phyloP scores from a whole-genome alignment of 106 monocot species.

The Dendrobium huoshanense region DNA sequence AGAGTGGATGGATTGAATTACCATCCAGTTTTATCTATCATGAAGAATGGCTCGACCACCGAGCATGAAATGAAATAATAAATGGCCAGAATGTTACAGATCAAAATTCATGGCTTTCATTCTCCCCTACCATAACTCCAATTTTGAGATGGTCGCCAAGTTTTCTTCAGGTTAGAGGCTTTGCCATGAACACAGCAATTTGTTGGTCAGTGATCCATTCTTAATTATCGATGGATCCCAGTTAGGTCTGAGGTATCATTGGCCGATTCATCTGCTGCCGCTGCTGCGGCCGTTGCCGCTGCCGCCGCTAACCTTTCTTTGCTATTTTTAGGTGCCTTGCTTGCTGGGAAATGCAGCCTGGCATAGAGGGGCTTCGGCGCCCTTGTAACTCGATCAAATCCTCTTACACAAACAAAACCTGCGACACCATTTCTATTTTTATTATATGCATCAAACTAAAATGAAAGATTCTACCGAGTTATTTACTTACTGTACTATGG shows the following conservation, averaged over 20 bases:
- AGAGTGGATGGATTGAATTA: background rate
- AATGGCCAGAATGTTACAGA: slow-evolving; percentile 10
- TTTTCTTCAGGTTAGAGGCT: slow-evolving; percentile 9
- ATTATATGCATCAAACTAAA: background rate
- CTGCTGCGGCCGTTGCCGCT: background rate
- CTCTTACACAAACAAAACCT: slow-evolving; percentile 29
- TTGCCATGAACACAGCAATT: slow-evolving; percentile 3
- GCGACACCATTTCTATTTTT: slow-evolving; percentile 2
- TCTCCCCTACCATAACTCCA: background rate
- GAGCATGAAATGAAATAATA: slow-evolving; percentile 13
- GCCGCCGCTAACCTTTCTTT: background rate
- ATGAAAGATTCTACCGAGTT: background rate
- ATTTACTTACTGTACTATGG: no score
- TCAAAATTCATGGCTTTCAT: slow-evolving; percentile 5
- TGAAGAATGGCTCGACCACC: slow-evolving; percentile 11
- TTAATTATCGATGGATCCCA: background rate
- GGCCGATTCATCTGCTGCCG: background rate
- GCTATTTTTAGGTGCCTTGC: slow-evolving; percentile 8
- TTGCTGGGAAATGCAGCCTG: slow-evolving; percentile 20
- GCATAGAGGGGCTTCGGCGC: slow-evolving; percentile 25
- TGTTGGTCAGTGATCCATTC: slow-evolving; percentile 12
- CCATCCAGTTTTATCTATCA: slow-evolving; percentile 2
- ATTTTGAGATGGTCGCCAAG: background rate
- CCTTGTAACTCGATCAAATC: slow-evolving; percentile 19
- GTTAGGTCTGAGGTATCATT: background rate